A percentile compares a stretch with the other conserved stretches of the same genome.
These are phyloP conservation scores for Plectranthus barbatus DNA, from an alignment of 257 asterid species.

Conservation along the genomic window DNA sequence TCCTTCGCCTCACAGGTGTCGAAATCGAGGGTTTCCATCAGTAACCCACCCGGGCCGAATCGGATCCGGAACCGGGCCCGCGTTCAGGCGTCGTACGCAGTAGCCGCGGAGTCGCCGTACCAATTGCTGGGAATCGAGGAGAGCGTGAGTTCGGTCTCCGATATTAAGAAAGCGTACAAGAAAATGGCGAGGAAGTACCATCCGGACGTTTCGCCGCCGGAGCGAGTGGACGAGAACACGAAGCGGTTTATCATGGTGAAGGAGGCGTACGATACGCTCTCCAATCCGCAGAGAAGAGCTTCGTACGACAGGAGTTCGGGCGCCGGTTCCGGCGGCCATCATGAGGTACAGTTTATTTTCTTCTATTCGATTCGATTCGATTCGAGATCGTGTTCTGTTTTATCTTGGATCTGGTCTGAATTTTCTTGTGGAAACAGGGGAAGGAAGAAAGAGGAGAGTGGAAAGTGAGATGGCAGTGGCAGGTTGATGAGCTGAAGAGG, in stretches of 20 bases:
- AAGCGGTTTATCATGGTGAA: slow-evolving; percentile 37
- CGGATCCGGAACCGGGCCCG: slow-evolving; percentile 16
- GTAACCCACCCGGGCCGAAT: background rate
- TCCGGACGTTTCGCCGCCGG: slow-evolving; percentile 68
- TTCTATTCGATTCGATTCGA: background rate
- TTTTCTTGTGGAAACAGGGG: background rate
- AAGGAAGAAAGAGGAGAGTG: slow-evolving; percentile 23
- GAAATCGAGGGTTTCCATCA: background rate
- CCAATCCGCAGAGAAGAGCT: slow-evolving; percentile 38
- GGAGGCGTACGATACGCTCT: slow-evolving; percentile 51
- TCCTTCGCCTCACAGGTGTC: slow-evolving; percentile 16
- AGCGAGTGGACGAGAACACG: slow-evolving; percentile 43
- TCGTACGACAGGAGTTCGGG: slow-evolving; percentile 34
- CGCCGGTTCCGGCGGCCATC: slow-evolving; percentile 5
- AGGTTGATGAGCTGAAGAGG: slow-evolving; percentile 29
- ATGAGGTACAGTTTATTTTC: background rate
- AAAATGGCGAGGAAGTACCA: slow-evolving; percentile 48
- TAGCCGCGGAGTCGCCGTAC: slow-evolving; percentile 27
- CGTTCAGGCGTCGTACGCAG: background rate
- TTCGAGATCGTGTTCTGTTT: background rate
- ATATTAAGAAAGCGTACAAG: slow-evolving; percentile 55
- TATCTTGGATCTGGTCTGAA: too few relatives aligned
- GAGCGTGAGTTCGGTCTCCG: slow-evolving; percentile 24
- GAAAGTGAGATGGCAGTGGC: slow-evolving; percentile 38
- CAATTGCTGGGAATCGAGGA: slow-evolving; percentile 44